These are phyloP conservation scores for Gastrolobium bilobum DNA, from an alignment of 306 rosid genomes.

Conservation along the genomic window DNA sequence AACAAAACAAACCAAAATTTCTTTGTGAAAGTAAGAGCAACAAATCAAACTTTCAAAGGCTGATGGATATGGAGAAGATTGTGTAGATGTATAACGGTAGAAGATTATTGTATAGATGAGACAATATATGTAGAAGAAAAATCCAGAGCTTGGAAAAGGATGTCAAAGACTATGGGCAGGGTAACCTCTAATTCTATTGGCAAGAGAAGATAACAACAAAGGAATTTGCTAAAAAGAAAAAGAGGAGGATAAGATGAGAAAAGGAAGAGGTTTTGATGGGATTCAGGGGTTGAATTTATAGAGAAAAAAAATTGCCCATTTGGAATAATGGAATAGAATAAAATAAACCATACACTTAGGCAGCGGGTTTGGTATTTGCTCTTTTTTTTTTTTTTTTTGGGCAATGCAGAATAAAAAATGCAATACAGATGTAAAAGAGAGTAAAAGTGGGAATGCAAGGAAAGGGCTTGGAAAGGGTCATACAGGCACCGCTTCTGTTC, in stretches of 20 bases:
- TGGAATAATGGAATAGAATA: constrained; percentile 42
- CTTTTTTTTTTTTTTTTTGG: background rate
- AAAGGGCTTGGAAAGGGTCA: constrained; percentile 44
- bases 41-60: background rate
- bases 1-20: constrained; percentile 34
- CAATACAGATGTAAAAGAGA: constrained; percentile 7
- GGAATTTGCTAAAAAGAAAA: constrained; percentile 26
- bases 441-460: constrained; percentile 11
- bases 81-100: too few species aligned
- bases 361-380: background rate
- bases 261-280: constrained; percentile 68
- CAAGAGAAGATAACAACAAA: constrained; percentile 36
- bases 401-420: constrained; percentile 7
- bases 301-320: constrained; percentile 52
- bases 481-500: constrained; percentile 14
- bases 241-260: constrained; percentile 57
- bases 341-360: constrained; percentile 21
- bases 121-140: constrained; percentile 17
- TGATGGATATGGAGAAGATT: background rate
- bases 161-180: constrained; percentile 54
- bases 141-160: constrained; percentile 33
- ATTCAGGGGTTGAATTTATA: constrained; percentile 64
- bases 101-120: too few species aligned
- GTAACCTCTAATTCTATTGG: background rate
- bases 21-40: background rate